Evolutionary conservation across 2,329 filamentous ascomycete species (phyloP).

Genomic region (Colletotrichum melonis): DNA sequence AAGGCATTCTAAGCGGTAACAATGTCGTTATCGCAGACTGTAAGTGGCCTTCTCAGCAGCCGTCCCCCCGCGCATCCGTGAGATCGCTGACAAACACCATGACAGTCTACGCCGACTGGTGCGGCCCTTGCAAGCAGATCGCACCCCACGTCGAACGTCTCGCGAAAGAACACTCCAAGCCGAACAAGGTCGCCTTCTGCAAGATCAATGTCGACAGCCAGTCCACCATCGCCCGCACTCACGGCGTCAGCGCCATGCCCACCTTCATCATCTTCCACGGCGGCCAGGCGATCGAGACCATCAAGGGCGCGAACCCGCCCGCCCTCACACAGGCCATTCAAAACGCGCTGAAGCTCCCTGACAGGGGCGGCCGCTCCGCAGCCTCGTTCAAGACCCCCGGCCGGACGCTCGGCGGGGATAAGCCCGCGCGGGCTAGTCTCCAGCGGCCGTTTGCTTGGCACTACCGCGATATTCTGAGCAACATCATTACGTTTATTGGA

Average conservation of each 20-base stretch:
- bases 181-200: constrained; percentile 86
- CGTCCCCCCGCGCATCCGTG: constrained; percentile 20
- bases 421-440: constrained; percentile 35
- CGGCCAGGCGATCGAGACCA: constrained; percentile 77
- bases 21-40: constrained; percentile 91
- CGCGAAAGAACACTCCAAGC: constrained; percentile 80
- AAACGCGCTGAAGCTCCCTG: constrained; percentile 69
- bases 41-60: constrained; percentile 61
- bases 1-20: constrained; percentile 76
- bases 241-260: constrained; percentile 88
- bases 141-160: constrained; percentile 90
- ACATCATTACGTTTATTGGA: constrained; percentile 66
- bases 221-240: constrained; percentile 78
- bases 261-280: constrained; percentile 93
- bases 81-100: constrained; percentile 40
- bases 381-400: constrained; percentile 66
- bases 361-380: constrained; percentile 52
- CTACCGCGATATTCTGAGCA: constrained; percentile 58
- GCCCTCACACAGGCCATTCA: constrained; percentile 82
- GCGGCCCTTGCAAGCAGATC: constrained; percentile 92
- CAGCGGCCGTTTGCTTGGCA: constrained; percentile 42
- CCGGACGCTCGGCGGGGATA: constrained; percentile 64
- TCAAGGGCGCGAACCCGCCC: constrained; percentile 83
- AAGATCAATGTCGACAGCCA: constrained; percentile 93
- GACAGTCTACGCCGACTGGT: constrained; percentile 94